Base-by-base conservation (phyloP, 1,284 basidiomycete genomes). In the Pseudozyma tsukubaensis region DNA sequence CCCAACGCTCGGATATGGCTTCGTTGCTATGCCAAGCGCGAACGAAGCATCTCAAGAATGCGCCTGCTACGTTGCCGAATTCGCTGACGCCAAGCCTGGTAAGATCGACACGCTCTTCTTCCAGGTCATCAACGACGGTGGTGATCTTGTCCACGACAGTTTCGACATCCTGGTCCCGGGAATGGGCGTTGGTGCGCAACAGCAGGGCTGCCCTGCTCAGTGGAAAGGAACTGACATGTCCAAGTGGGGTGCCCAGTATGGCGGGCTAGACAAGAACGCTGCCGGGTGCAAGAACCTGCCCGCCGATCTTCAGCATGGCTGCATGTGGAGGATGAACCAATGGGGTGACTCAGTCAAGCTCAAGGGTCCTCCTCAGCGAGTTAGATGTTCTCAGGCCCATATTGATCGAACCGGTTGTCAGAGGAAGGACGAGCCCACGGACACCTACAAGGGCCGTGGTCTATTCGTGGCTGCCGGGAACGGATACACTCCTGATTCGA, bases 151-250 rank as follows among this genome's bases (percentile, higher is more conserved):
- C 16, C 24, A 35, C 12, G 64, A 59, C 16, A 52, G 64, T 12
- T 59, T 72, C 40, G 70, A 72, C 53, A 72, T 72, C 34, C 70
- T 72, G 4, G 70, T 72, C 0, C 70, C 70, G 6, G 70, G 70
- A 11, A 72, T 72, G 70, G 70, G 70, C 13, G 29, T 72, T 0
- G 70, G 70, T 8, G 16, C 16, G 5, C 53, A 56, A 45, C 64
- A 56, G 2, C 37, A 67, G 16, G 70, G 70, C 44, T 72, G 70
- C 39, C 29, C 50, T 12, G 45, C 40, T 10, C 70, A 72, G 43
- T 72, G 56, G 60, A 61, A 65, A 35, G 54, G 50, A 8, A 35
- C 37, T 32, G 69, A 66, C 47, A 62, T 60, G 13, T 50, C 50
- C 35, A 50, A 43, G 19, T 72, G 70, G 70, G 70, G 70, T 16